Evolutionary conservation across 306 rosid species (phyloP).

Genomic region (Heteromeles arbutifolia): DNA sequence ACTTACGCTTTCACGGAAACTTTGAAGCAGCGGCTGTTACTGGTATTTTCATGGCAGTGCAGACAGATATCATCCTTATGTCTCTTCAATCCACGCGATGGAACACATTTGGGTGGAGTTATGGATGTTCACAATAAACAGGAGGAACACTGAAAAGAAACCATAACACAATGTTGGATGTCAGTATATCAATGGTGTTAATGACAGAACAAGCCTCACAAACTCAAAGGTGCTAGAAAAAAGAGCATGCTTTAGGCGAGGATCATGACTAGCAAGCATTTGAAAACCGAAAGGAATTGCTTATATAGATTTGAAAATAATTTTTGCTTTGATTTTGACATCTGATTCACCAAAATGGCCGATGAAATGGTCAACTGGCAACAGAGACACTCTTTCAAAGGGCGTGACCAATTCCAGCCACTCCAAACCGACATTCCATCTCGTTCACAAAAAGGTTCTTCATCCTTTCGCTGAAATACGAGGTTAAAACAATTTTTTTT

Average conservation of each 20-base stretch:
- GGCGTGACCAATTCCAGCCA: neutral
- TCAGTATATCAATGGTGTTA: neutral
- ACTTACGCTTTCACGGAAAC: neutral
- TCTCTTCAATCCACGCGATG: neutral
- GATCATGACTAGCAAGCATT: neutral
- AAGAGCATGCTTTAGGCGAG: neutral
- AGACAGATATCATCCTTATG: neutral
- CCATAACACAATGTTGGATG: neutral
- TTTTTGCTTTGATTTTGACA: neutral
- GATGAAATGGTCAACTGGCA: neutral
- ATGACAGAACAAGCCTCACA: neutral
- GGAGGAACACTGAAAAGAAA: conserved; percentile 6
- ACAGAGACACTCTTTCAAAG: neutral
- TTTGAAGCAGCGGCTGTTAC: neutral
- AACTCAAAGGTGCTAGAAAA: no score
- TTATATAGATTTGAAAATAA: neutral
- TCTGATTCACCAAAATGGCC: neutral
- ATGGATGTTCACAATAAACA: neutral
- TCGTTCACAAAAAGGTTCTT: neutral
- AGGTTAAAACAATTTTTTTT: no score
- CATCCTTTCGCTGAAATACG: neutral
- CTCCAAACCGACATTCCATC: neutral
- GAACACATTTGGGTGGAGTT: neutral
- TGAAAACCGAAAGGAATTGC: neutral
- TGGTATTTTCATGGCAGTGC: neutral